Conservation (phyloP, 78 protist species). For the Protostelium mycophagum region DNA sequence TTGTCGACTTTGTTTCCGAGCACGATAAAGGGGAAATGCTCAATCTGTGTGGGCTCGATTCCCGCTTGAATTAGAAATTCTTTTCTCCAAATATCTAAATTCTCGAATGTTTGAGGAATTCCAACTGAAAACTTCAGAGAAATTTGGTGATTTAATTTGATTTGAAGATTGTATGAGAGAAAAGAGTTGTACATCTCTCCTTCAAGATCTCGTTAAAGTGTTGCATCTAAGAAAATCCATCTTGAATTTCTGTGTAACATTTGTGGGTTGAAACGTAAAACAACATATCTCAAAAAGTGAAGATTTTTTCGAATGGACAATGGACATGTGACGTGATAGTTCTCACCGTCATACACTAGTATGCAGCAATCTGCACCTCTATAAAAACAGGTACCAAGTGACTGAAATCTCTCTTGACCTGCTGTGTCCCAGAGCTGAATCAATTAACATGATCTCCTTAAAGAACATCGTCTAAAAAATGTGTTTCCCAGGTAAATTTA, state of each 20-base stretch:
- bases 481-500: background rate
- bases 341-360: slow-evolving; percentile 59
- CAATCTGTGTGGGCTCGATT: slow-evolving; percentile 21
- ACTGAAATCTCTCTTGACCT: slow-evolving; percentile 74
- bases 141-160: no score
- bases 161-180: background rate
- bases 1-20: slow-evolving; percentile 57
- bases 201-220: no score
- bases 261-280: background rate
- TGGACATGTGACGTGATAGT: slow-evolving; percentile 10
- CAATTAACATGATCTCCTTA: background rate
- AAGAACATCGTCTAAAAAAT: no score
- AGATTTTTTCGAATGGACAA: background rate
- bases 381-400: slow-evolving; percentile 55
- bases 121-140: background rate
- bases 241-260: background rate
- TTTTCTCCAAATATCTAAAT: slow-evolving; percentile 47
- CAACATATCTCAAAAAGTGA: background rate
- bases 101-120: slow-evolving; percentile 17
- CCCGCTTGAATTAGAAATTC: slow-evolving; percentile 46
- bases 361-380: slow-evolving; percentile 75
- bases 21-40: slow-evolving; percentile 38
- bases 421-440: slow-evolving; percentile 47
- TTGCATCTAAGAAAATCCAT: background rate
- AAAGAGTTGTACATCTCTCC: no score